phyloP scores from a whole-genome alignment of 306 rosid species.

The Sophora flavescens region DNA sequence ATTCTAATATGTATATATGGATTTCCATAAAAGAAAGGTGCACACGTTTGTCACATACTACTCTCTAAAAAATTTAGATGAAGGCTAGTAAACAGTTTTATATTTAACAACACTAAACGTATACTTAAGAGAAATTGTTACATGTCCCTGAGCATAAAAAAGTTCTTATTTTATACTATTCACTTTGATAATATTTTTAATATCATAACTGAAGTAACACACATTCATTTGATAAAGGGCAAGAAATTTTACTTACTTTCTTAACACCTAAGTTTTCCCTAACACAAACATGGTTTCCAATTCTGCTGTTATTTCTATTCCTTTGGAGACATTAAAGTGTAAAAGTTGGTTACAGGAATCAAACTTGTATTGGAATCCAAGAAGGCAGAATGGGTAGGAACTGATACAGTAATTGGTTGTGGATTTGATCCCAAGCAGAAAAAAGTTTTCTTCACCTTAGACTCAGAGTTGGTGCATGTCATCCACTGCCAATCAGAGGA shows the following conservation, averaged over 20 bases:
- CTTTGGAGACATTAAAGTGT: background rate
- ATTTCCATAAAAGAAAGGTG: background rate
- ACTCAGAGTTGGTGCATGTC: constrained; percentile 78
- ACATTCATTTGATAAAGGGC: too few species aligned
- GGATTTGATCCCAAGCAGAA: constrained; percentile 87
- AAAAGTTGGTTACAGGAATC: constrained; percentile 61
- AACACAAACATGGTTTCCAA: background rate
- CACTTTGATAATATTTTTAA: too few species aligned
- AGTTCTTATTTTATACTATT: too few species aligned
- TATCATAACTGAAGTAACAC: too few species aligned
- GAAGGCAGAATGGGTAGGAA: constrained; percentile 73
- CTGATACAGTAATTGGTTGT: constrained; percentile 80
- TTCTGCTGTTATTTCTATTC: background rate
- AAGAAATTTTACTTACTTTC: too few species aligned
- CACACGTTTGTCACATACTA: too few species aligned
- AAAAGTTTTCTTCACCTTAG: constrained; percentile 87
- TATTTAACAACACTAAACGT: background rate
- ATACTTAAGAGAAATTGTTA: background rate
- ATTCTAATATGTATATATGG: background rate
- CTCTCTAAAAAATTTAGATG: too few species aligned
- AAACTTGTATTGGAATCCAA: constrained; percentile 72
- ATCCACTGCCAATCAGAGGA: constrained; percentile 79
- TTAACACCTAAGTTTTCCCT: too few species aligned
- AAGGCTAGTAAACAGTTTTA: too few species aligned
- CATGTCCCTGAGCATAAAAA: too few species aligned